Evolutionary conservation across 345 rosid genomes (phyloP).

Genomic region (Cardiospermum halicacabum): DNA sequence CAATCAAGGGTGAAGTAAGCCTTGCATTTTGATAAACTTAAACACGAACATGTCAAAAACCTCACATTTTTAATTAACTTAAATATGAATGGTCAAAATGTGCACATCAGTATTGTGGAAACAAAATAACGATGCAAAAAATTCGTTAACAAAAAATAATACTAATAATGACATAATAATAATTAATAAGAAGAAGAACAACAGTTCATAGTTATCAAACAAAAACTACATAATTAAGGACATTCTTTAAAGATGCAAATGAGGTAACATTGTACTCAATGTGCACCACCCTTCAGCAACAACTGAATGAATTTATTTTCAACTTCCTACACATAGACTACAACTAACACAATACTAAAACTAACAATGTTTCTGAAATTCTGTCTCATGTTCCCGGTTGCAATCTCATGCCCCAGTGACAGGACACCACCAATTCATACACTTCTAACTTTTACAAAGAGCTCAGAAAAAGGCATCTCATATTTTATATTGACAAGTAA

Average conservation of each 20-base stretch:
- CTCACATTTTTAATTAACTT: too few relatives aligned
- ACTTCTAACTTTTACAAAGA: neutral
- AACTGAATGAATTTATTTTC: neutral
- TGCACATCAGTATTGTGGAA: neutral
- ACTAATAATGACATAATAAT: too few relatives aligned
- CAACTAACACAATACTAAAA: neutral
- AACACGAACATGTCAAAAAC: neutral
- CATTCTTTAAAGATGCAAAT: too few relatives aligned
- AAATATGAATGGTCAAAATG: too few relatives aligned
- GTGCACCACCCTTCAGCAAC: too few relatives aligned
- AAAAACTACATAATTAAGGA: too few relatives aligned
- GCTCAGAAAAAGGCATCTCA: neutral
- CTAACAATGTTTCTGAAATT: neutral
- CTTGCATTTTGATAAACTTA: neutral
- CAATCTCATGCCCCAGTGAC: neutral
- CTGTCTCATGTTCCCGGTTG: neutral
- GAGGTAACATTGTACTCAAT: neutral
- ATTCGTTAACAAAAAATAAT: neutral
- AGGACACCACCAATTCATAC: neutral
- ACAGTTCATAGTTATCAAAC: too few relatives aligned
- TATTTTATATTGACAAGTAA: neutral
- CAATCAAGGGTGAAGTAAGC: neutral
- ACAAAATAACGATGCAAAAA: neutral
- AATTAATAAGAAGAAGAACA: too few relatives aligned
- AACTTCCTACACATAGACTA: neutral